Base-by-base conservation (phyloP, 2,329 filamentous ascomycete genomes). In the Aspergillus cejpii region DNA sequence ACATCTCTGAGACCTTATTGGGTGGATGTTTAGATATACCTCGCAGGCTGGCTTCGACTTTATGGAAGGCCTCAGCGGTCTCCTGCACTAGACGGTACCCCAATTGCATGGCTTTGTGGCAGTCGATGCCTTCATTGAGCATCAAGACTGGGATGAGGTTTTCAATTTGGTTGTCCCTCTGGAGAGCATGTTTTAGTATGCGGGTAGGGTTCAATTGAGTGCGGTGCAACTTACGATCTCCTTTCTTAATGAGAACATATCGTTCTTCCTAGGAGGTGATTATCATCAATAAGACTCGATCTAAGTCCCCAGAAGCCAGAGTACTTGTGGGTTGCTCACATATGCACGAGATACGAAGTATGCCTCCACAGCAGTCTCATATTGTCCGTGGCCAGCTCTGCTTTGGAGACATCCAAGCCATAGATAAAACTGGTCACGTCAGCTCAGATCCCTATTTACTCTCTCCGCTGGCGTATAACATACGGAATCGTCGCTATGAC, bases 401-500 rank as follows among this genome's bases (percentile, higher is more conserved):
- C 19, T 3, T 12, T 5, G 10, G 39, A 43, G 17, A 48, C n/a
- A 14, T 45, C 37, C 5, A 45, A 26, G 2, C 28, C 40, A 33
- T 41, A 39, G 15, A 44, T 37, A 17, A 48, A 51, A 1, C 45
- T 43, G 23, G 12, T n/a, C 0, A 7, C 17, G 11, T 40, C 24
- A 38, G 36, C 24, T 5, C 23, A 24, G 11, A 29, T 21, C 1
- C 7, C 5, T 12, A 21, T 10, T 17, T 1, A 29, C 17, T 1
- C 23, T 4, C 5, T 4, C 8, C 23, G 8, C 23, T 24, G 23
- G 4, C 5, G 4, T 4, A 24, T 24, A 23, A 45, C 39, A 4
- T 24, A 48, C 45, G 45, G 45, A 11, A 51, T 45, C 3, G 45
- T 51, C 7, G 48, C 45, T 2, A 51, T 51, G 8, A 41, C 45